Conservation (phyloP, 495 filamentous ascomycete genomes). For the Penicillium bialowiezense region DNA sequence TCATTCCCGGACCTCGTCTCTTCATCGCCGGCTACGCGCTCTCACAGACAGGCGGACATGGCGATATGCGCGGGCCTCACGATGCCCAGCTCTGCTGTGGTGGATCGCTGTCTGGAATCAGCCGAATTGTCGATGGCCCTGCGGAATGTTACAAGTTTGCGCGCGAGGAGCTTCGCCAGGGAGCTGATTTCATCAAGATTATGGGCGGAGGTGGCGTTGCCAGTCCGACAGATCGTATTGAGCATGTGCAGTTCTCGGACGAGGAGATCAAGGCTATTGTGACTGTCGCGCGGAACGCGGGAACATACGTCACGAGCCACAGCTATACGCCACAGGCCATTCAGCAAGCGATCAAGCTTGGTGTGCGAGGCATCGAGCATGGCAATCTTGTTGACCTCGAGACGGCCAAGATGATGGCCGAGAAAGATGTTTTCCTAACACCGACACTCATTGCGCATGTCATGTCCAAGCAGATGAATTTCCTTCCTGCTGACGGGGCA, state of each 20-base stretch:
- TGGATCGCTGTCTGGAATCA: slow-evolving; percentile 24
- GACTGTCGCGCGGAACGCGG: slow-evolving; percentile 39
- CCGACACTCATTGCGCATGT: slow-evolving; percentile 53
- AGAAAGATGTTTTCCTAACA: slow-evolving; percentile 43
- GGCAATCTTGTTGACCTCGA: slow-evolving; percentile 51
- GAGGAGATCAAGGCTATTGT: slow-evolving; percentile 52
- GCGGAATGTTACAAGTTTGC: slow-evolving; percentile 45
- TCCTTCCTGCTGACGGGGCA: slow-evolving; percentile 35
- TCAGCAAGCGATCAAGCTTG: slow-evolving; percentile 50
- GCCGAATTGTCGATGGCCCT: slow-evolving; percentile 47
- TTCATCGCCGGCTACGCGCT: slow-evolving; percentile 42
- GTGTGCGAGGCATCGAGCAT: slow-evolving; percentile 54
- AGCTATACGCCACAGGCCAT: slow-evolving; percentile 51
- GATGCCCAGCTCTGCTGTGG: slow-evolving; percentile 40
- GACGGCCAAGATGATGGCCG: slow-evolving; percentile 46
- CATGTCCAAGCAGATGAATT: slow-evolving; percentile 40
- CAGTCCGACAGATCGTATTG: slow-evolving; percentile 46
- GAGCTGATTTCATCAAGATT: slow-evolving; percentile 57
- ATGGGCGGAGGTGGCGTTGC: slow-evolving; percentile 55
- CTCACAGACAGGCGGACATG: slow-evolving; percentile 54
- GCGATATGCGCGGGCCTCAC: slow-evolving; percentile 37
- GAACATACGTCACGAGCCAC: slow-evolving; percentile 54
- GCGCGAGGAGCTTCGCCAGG: slow-evolving; percentile 48
- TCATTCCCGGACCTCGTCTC: slow-evolving; percentile 45
- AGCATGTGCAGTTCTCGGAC: slow-evolving; percentile 49